phyloP scores from a whole-genome alignment of 805 yeast species.

The Cyberlindnera euphorbiiphila region DNA sequence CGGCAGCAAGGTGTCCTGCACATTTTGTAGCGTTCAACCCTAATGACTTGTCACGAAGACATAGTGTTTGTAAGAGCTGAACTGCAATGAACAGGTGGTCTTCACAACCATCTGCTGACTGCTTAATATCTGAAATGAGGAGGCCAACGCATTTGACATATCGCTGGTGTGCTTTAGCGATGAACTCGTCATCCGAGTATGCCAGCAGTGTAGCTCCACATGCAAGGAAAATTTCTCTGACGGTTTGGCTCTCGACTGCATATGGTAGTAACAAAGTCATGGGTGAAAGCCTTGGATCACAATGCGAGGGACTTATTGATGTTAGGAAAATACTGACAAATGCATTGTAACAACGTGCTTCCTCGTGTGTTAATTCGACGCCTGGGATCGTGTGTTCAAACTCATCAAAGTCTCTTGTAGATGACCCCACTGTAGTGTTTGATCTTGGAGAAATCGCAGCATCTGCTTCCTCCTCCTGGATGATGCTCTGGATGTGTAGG shows the following conservation, averaged over 20 bases:
- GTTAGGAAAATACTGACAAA: slow-evolving; percentile 22
- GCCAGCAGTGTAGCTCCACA: slow-evolving; percentile 28
- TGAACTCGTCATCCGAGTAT: slow-evolving; percentile 19
- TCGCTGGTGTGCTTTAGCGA: slow-evolving; percentile 16
- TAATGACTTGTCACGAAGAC: slow-evolving; percentile 26
- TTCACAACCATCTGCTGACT: slow-evolving; percentile 23
- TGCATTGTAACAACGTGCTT: slow-evolving; percentile 20
- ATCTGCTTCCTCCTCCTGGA: slow-evolving; percentile 8
- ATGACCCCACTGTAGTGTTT: slow-evolving; percentile 1
- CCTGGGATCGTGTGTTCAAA: slow-evolving; percentile 20
- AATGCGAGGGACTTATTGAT: slow-evolving; percentile 24
- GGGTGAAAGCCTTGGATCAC: slow-evolving; percentile 21
- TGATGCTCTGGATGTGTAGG: slow-evolving; percentile 20
- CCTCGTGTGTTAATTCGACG: slow-evolving; percentile 15
- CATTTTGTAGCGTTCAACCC: slow-evolving; percentile 26
- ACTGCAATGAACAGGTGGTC: slow-evolving; percentile 26
- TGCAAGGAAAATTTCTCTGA: slow-evolving; percentile 24
- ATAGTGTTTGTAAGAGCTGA: slow-evolving; percentile 26
- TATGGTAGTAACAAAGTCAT: slow-evolving; percentile 19
- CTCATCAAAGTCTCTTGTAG: slow-evolving; percentile 2
- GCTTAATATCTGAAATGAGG: slow-evolving; percentile 20
- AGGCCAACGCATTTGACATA: slow-evolving; percentile 21
- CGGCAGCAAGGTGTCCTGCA: slow-evolving; percentile 26
- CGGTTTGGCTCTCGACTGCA: slow-evolving; percentile 17
- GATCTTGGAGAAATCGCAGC: slow-evolving; percentile 2